A percentile compares a stretch with the other conserved stretches of the same genome.
Evolutionary conservation across 176 grass and related monocot genomes (phyloP).

Genomic region (Bromus sterilis): DNA sequence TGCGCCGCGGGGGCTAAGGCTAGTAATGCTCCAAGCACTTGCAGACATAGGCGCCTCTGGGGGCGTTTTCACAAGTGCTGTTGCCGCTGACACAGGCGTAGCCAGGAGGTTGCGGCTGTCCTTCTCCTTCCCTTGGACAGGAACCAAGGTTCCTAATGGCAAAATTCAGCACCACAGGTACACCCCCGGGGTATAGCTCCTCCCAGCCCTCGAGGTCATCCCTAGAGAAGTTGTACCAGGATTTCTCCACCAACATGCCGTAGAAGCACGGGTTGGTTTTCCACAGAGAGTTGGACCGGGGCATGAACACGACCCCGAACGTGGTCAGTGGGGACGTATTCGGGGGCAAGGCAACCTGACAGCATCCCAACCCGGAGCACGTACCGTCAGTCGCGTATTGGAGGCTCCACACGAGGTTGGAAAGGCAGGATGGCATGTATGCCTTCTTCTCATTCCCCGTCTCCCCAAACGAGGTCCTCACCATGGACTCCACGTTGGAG

Average conservation of each 20-base stretch:
- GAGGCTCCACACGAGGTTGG: background rate
- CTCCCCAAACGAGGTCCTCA: background rate
- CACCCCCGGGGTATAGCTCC: background rate
- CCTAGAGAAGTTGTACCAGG: background rate
- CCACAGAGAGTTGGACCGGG: background rate
- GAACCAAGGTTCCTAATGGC: background rate
- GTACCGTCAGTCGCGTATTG: too few species aligned
- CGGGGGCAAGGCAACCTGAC: background rate
- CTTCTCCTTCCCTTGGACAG: background rate
- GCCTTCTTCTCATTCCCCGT: background rate
- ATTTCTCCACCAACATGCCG: background rate
- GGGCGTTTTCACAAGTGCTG: background rate
- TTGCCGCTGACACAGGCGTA: background rate
- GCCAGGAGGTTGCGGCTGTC: background rate
- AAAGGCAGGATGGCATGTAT: background rate
- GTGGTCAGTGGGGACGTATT: background rate
- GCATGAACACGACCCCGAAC: background rate
- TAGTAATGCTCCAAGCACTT: background rate
- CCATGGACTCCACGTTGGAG: background rate
- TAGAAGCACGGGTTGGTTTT: background rate
- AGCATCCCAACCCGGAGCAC: too few species aligned
- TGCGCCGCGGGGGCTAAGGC: too few species aligned
- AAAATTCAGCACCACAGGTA: too few species aligned
- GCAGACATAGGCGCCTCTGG: background rate
- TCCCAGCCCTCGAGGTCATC: background rate